Evolutionary conservation across 2,329 filamentous ascomycete species (phyloP), one percentile per base, ranked within the genome.

Genomic region (Stromatinia cepivora): DNA sequence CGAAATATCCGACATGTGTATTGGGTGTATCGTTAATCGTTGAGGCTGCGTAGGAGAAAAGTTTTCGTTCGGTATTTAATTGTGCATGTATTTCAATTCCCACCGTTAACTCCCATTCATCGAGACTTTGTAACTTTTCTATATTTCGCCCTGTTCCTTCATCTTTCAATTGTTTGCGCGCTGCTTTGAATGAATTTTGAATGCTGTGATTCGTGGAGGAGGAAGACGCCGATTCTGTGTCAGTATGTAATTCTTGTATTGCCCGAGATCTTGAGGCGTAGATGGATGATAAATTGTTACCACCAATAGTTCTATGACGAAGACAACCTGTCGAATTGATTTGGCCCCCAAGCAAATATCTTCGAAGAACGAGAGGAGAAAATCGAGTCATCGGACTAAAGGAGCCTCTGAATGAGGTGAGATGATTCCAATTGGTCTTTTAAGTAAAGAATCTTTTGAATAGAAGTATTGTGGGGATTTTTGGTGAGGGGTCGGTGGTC

Each of bases 1-100:
- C 95, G 78, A 99, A 98, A 8, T 90, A 85, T 4, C 93, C 90
- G 50, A 97, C 92, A 80, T 94, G 91, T n/a, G 87, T 89, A 78
- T 99, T 98, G 8, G 94, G 92, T 4, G 83, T 80, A 66, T 90
- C 88, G 76, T 88, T 88, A 77, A 88, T 85, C 0, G 87, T 87
- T 0, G 88, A 89, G 17, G 82, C 79, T 15, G 90, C 90, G 50
- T 86, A 79, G 1, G 95, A 98, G 82, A 99, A 99, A 69, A 99
- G 87, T 81, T 99, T 99, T 77, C 86, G 85, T 6, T 87, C 84
- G 0, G 94, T 95, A 80, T 98, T 97, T 76, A 99, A 85, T 81
- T 98, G 94, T 28, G 95, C 95, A 79, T 99, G 95, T 73, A 99
- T 95, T 82, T 99, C 95, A 74, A 99, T 94, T 71, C 95, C 95